Base-by-base conservation (phyloP, 225 moss, liverwort and hornwort species). In the Pseudisothecium myosuroides region DNA sequence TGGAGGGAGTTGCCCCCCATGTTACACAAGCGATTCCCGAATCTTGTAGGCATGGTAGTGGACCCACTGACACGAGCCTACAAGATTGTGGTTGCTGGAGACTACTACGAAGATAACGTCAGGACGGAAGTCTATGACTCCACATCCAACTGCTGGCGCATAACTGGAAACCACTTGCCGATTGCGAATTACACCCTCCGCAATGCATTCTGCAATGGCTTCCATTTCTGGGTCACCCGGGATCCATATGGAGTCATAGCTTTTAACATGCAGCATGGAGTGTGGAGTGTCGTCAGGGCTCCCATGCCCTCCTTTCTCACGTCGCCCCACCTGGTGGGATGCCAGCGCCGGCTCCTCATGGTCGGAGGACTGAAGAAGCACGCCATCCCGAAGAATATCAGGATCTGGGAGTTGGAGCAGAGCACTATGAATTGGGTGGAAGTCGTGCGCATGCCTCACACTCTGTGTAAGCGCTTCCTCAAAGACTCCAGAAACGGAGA, bases 351-450 rank as follows among this genome's bases (percentile, higher is more conserved):
- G 74, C 93, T 99, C 56, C 91, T 99, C 73, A 96, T 99, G 96
- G 95, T 99, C 45, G 99, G 97, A 69, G 99, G 97, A 18, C 85
- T 99, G 85, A 99, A 97, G 89, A 97, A 97, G 84, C 96, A 96
- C 74, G 95, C 99, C 67, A 96, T 97, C 74, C 96, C 97, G 20
- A 97, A 99, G 90, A 96, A 96, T 91, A 97, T 99, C 80, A 91
- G 97, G 83, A 97, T 97, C 12, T 99, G 99, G 99, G 99, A 99
- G 61, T 93, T 99, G 67, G 99, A 99, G 77, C 99, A 99, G n/a
- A 97, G 93, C 56, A 97, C 96, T 56, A 95, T 97, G 96, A 97
- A 96, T 56, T 99, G 99, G 99, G 94, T 94, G 52, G 99, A 99
- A 90, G 97, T 99, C 26, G 96, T 97, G 68, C 93, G 97, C 50